Evolutionary conservation across 306 rosid species (phyloP), one percentile per base, ranked within the genome.

Genomic region (Dalbergia oliveri): DNA sequence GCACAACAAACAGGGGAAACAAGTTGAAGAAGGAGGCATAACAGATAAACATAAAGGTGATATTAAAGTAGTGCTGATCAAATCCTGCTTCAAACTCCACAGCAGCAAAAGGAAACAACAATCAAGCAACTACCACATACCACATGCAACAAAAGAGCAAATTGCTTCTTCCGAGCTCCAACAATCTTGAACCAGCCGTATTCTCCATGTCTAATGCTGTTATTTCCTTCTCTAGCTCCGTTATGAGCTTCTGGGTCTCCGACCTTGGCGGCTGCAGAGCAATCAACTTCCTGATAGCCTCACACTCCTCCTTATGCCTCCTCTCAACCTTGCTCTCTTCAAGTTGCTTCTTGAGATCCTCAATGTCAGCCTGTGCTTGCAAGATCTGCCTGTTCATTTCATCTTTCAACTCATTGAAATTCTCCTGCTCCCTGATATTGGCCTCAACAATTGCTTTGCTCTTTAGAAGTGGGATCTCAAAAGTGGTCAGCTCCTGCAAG

Each of bases 81-180:
- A 77, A 19, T 39, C 45, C 16, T n/a, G 9, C 50, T 47, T 16
- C 63, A 74, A 19, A 9, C 6, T 73, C 49, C 15, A 77, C 19
- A 56, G 14, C 63, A 67, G 80, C 23, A 51, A 56, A 69, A 70
- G 1, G 80, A 68, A 23, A 78, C 18, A 45, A 8, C 50, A 67
- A 62, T 9, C 49, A 64, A 50, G 31, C 11, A 71, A 81, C 13
- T 13, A 45, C 10, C 62, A 65, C 97, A 21, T 86, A 92, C 98
- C 97, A 91, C 94, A 41, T 92, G 97, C 87, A 94, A 84, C 75
- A 94, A 69, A 76, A 92, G 94, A 2, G 94, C 72, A 78, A 92
- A 94, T 69, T 94, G 97, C 83, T 94, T 94, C 97, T 90, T 94
- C 72, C 98, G 86, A 91, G 98, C 82, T 92, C 97, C 85, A 94